Conservation (phyloP, 257 asterid species). For the Gentiana straminea region DNA sequence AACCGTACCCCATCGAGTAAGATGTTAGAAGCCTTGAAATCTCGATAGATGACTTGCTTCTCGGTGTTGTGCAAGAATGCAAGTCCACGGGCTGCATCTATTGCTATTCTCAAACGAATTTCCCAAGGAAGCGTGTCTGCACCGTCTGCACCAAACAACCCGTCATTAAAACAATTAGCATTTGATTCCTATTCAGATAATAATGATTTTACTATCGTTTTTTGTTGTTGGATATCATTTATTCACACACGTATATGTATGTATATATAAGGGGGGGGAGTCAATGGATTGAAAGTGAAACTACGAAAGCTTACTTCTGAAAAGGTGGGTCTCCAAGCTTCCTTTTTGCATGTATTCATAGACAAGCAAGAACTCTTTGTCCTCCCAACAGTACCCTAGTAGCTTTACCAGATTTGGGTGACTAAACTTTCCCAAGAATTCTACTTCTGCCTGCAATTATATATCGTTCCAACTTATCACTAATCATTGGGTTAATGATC, state of each 20-base stretch:
- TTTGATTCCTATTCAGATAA: no score
- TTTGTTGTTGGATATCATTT: no score
- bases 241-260: neutral
- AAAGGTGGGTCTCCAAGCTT: constrained; percentile 82
- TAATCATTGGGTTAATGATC: no score
- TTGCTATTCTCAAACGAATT: constrained; percentile 49
- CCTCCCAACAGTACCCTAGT: constrained; percentile 90
- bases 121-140: constrained; percentile 75
- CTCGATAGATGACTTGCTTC: constrained; percentile 67
- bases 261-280: neutral
- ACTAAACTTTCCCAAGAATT: constrained; percentile 71
- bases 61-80: constrained; percentile 51
- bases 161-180: no score
- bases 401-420: constrained; percentile 83
- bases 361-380: constrained; percentile 58
- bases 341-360: constrained; percentile 82
- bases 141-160: constrained; percentile 21
- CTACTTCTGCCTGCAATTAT: constrained; percentile 73
- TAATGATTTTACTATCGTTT: neutral
- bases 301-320: constrained; percentile 40
- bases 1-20: constrained; percentile 47
- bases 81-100: constrained; percentile 81
- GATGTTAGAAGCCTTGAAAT: constrained; percentile 73
- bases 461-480: neutral
- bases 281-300: neutral